Percentiles rank a stretch among this genome's conserved stretches.
phyloP scores from a whole-genome alignment of 108 stramenopile genomes.

The Skeletonema tropicum region DNA sequence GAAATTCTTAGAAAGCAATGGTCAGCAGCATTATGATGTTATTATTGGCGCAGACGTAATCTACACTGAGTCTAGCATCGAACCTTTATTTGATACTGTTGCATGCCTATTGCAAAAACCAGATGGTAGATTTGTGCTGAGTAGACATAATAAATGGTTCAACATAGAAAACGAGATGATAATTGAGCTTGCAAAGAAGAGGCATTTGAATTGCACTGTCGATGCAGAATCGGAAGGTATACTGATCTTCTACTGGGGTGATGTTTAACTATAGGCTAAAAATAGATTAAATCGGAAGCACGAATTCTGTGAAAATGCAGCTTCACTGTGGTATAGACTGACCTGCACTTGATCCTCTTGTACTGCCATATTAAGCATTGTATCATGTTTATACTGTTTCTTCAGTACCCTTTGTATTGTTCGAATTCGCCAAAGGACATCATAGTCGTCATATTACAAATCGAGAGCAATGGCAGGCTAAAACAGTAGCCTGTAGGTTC shows the following conservation, averaged over 20 bases:
- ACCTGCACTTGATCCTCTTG: no score
- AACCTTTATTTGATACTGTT: constrained; percentile 34
- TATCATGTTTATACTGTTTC: no score
- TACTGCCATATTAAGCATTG: no score
- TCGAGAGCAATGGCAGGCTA: no score
- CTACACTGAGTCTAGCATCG: constrained; percentile 19
- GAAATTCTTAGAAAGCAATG: constrained; percentile 11
- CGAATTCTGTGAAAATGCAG: no score
- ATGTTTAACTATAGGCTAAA: no score
- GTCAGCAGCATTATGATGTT: constrained; percentile 12
- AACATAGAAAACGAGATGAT: constrained; percentile 39
- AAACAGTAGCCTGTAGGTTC: no score
- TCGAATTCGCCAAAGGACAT: no score
- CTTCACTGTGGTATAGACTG: no score
- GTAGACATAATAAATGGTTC: constrained; percentile 44
- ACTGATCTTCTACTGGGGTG: neutral
- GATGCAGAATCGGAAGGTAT: constrained; percentile 12
- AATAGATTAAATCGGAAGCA: no score
- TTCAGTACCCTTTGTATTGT: no score
- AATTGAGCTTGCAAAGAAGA: constrained; percentile 31
- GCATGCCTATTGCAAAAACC: constrained; percentile 33
- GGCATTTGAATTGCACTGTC: constrained; percentile 37
- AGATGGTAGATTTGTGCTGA: constrained; percentile 26
- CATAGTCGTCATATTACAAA: no score
- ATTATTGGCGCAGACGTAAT: constrained; percentile 33